These are phyloP conservation scores for Boletus tylopilopsis DNA, from an alignment of 768 basidiomycete genomes.

Conservation along the genomic window DNA sequence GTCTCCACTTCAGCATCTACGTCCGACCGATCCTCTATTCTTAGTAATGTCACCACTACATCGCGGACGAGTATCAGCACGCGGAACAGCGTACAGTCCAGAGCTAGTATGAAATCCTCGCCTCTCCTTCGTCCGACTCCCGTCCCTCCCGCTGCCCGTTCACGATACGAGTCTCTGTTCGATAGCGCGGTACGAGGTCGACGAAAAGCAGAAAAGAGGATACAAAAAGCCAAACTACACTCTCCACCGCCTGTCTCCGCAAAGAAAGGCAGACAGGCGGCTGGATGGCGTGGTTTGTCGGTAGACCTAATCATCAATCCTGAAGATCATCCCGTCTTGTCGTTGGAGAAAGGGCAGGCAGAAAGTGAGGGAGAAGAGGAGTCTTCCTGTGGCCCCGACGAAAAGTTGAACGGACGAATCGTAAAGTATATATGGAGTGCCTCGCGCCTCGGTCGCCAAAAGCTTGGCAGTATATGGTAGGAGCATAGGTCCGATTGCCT, in stretches of 20 bases:
- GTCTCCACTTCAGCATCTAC: constrained; percentile 38
- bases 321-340: constrained; percentile 28
- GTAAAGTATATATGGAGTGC: constrained; percentile 61
- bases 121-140: constrained; percentile 56
- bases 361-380: constrained; percentile 28
- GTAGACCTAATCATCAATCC: constrained; percentile 58
- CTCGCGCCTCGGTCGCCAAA: constrained; percentile 51
- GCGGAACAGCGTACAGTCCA: constrained; percentile 26
- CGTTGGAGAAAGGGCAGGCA: constrained; percentile 11
- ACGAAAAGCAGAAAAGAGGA: constrained; percentile 36
- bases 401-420: constrained; percentile 51
- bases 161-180: constrained; percentile 68
- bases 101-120: constrained; percentile 16
- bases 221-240: constrained; percentile 24
- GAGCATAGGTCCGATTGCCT: constrained; percentile 14
- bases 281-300: constrained; percentile 72
- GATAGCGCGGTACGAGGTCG: constrained; percentile 52
- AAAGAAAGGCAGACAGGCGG: constrained; percentile 51
- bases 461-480: constrained; percentile 66
- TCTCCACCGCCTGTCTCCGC: constrained; percentile 36
- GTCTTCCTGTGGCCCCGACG: constrained; percentile 35
- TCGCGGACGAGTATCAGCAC: constrained; percentile 38
- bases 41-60: constrained; percentile 41
- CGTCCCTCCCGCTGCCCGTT: constrained; percentile 58
- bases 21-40: constrained; percentile 63